Evolutionary conservation across 2,329 filamentous ascomycete genomes (phyloP).

Genomic region (Sporothrix variecibatus): DNA sequence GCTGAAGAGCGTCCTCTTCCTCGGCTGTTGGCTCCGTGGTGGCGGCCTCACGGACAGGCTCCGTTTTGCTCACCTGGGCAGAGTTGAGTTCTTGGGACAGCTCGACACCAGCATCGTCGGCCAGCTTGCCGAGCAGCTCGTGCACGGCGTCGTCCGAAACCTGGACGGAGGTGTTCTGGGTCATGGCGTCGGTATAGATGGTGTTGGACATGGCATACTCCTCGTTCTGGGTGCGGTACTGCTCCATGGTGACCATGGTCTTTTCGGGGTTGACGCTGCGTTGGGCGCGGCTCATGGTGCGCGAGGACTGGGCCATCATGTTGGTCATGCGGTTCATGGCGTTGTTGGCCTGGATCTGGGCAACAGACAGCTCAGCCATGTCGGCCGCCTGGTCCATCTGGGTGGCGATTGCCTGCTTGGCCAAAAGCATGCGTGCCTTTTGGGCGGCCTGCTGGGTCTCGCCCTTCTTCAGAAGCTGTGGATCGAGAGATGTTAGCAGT

Average conservation of each 20-base stretch:
- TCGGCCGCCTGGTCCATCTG: conserved; percentile 67
- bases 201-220: conserved; percentile 66
- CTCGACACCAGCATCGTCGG: conserved; percentile 85
- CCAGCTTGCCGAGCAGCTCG: conserved; percentile 78
- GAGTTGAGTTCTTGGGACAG: conserved; percentile 71
- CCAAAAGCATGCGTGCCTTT: conserved; percentile 63
- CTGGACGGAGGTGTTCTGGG: conserved; percentile 71
- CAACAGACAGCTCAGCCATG: conserved; percentile 61
- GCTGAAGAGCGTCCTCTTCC: conserved; percentile 73
- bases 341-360: conserved; percentile 66
- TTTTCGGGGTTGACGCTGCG: conserved; percentile 61
- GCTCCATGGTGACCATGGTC: conserved; percentile 62
- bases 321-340: conserved; percentile 66
- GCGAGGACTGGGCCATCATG: conserved; percentile 63
- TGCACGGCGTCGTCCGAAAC: conserved; percentile 83
- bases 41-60: conserved; percentile 55
- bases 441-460: conserved; percentile 65
- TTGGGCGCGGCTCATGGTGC: conserved; percentile 61
- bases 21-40: conserved; percentile 70
- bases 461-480: conserved; percentile 59
- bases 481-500: background rate
- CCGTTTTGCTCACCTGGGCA: conserved; percentile 57
- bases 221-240: conserved; percentile 64
- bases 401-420: conserved; percentile 62
- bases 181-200: conserved; percentile 85